A percentile compares a stretch with the other conserved stretches of the same genome.
Conservation (phyloP, 2,329 filamentous ascomycete genomes). For the Colletotrichum tabaci region DNA sequence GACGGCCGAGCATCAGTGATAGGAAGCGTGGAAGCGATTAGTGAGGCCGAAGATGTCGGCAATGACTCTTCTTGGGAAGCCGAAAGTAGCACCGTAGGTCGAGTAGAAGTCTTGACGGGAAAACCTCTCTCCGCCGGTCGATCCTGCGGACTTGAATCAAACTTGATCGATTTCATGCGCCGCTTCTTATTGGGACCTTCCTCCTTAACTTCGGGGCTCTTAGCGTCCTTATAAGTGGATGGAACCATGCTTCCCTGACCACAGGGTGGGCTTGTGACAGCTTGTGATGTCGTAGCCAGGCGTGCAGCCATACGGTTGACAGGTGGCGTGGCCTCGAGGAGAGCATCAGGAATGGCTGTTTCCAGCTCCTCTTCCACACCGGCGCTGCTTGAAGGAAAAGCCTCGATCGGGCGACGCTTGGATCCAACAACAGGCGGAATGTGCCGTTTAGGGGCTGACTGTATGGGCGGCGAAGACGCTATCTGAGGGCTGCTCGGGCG, state of each 20-base stretch:
- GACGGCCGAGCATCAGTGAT: not conserved
- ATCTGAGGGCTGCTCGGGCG: conserved; percentile 33
- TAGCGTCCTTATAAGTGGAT: conserved; percentile 34
- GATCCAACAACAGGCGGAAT: not conserved
- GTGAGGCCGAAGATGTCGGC: not conserved
- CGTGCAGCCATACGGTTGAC: conserved; percentile 32
- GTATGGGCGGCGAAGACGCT: conserved; percentile 20
- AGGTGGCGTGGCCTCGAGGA: conserved; percentile 37
- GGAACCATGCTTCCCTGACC: conserved; percentile 45
- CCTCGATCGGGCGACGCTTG: conserved; percentile 24
- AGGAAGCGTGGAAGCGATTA: conserved; percentile 1
- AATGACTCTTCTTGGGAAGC: not conserved
- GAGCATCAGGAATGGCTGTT: conserved; percentile 51
- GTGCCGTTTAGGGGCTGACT: conserved; percentile 3
- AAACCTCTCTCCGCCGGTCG: not conserved
- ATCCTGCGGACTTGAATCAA: conserved; percentile 37
- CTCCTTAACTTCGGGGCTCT: conserved; percentile 14
- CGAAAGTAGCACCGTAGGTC: conserved; percentile 12
- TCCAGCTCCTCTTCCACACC: conserved; percentile 56
- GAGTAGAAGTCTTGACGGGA: not conserved
- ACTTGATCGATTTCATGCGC: conserved; percentile 48
- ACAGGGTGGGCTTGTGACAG: conserved; percentile 44
- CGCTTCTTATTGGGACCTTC: conserved; percentile 36
- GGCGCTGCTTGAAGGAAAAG: conserved; percentile 43
- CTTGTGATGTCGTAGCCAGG: conserved; percentile 14